These are phyloP conservation scores for Jatropha curcas DNA, from an alignment of 345 rosid genomes.

Conservation along the genomic window DNA sequence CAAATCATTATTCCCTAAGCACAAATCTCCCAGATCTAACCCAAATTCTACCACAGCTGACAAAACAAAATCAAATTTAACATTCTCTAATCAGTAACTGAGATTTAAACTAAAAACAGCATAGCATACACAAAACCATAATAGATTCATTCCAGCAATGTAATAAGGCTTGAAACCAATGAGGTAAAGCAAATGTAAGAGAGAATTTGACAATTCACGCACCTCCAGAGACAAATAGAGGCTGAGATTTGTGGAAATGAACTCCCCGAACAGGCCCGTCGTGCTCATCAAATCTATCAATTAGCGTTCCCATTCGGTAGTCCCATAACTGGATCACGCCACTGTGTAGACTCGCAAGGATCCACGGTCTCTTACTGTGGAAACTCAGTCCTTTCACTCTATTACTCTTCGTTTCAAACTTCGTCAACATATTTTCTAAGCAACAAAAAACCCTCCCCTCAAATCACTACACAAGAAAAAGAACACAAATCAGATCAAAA, in stretches of 20 bases:
- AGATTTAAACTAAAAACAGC: background rate
- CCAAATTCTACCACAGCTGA: background rate
- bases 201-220: background rate
- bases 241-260: conserved; percentile 91
- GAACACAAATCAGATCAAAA: conserved; percentile 1
- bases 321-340: conserved; percentile 99
- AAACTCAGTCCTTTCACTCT: conserved; percentile 97
- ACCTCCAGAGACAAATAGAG: conserved; percentile 97
- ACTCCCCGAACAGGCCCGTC: conserved; percentile 99
- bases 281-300: conserved; percentile 93
- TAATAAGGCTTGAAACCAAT: background rate
- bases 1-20: background rate
- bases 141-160: background rate
- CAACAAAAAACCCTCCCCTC: conserved; percentile 5
- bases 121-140: background rate
- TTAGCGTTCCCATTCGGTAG: conserved; percentile 94
- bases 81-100: background rate
- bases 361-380: conserved; percentile 97
- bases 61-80: background rate
- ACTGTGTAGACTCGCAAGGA: conserved; percentile 96
- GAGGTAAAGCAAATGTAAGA: background rate
- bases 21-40: conserved; percentile 2
- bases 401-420: conserved; percentile 97
- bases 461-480: background rate
- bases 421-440: conserved; percentile 70